A percentile compares a stretch with the other conserved stretches of the same genome.
phyloP scores from a whole-genome alignment of 2,329 filamentous ascomycete species.

The Paraphoma chrysanthemicola region DNA sequence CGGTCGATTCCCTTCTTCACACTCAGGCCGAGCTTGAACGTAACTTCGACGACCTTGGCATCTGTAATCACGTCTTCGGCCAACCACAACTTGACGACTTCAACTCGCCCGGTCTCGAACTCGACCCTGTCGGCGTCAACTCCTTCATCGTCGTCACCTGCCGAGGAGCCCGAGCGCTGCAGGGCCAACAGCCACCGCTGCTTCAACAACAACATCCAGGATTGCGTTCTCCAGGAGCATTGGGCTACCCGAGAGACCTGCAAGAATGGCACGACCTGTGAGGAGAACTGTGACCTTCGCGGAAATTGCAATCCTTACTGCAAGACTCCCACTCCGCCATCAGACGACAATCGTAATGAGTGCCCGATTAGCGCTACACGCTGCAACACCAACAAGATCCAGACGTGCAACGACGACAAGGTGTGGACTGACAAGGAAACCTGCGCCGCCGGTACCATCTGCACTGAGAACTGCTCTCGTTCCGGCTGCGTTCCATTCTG shows the following conservation, averaged over 20 bases:
- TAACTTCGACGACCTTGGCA: too few relatives aligned
- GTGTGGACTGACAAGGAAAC: neutral
- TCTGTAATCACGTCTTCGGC: too few relatives aligned
- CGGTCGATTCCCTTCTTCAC: too few relatives aligned
- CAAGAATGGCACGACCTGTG: neutral
- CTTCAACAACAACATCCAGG: neutral
- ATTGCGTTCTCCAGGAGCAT: neutral
- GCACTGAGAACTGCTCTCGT: neutral
- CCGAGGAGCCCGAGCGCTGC: neutral
- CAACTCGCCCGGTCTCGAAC: too few relatives aligned
- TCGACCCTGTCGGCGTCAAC: neutral
- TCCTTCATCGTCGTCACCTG: neutral
- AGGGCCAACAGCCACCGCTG: neutral
- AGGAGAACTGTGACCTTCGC: neutral
- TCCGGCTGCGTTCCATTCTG: neutral
- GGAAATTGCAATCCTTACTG: neutral
- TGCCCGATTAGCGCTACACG: too few relatives aligned
- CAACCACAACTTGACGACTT: too few relatives aligned
- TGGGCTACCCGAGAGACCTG: neutral
- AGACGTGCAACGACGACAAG: neutral
- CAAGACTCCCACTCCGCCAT: neutral
- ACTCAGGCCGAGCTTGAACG: too few relatives aligned
- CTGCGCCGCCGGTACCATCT: neutral
- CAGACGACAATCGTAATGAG: too few relatives aligned
- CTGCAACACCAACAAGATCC: neutral